Evolutionary conservation across 2,329 filamentous ascomycete genomes (phyloP).

Genomic region (Diaporthe vexans): DNA sequence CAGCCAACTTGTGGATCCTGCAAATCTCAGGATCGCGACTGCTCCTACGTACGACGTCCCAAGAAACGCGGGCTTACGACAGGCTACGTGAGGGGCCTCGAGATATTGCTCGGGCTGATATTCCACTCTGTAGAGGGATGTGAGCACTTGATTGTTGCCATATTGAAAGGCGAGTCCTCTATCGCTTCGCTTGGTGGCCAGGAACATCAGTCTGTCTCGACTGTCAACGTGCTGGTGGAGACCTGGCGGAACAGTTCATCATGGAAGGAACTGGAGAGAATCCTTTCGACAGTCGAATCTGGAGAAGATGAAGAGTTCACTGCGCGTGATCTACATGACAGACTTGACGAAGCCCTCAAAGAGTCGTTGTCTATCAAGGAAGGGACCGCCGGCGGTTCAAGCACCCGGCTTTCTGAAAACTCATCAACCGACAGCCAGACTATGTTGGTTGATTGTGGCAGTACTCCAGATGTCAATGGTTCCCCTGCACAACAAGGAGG

Average conservation of each 20-base stretch:
- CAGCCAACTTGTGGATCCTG: slow-evolving; percentile 40
- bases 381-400: background rate
- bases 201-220: background rate
- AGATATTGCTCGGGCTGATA: slow-evolving; percentile 3
- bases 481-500: background rate
- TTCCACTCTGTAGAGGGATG: slow-evolving; percentile 10
- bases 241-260: slow-evolving; percentile 1
- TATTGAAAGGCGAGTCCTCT: slow-evolving; percentile 10
- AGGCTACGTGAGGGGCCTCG: slow-evolving; percentile 12
- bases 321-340: slow-evolving; percentile 18
- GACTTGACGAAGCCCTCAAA: slow-evolving; percentile 8
- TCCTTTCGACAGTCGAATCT: background rate
- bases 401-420: background rate
- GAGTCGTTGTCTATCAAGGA: slow-evolving; percentile 2
- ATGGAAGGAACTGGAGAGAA: slow-evolving; percentile 15
- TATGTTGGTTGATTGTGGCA: background rate
- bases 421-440: background rate
- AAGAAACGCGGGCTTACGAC: slow-evolving; percentile 22
- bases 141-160: background rate
- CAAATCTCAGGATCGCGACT: slow-evolving; percentile 13
- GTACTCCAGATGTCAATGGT: background rate
- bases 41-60: slow-evolving; percentile 1
- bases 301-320: slow-evolving; percentile 9
- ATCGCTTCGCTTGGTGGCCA: background rate
- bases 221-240: slow-evolving; percentile 20